Percentiles rank a stretch among this genome's conserved stretches.
phyloP scores from a whole-genome alignment of 2,329 filamentous ascomycete genomes.

The Phialophora verrucosa region DNA sequence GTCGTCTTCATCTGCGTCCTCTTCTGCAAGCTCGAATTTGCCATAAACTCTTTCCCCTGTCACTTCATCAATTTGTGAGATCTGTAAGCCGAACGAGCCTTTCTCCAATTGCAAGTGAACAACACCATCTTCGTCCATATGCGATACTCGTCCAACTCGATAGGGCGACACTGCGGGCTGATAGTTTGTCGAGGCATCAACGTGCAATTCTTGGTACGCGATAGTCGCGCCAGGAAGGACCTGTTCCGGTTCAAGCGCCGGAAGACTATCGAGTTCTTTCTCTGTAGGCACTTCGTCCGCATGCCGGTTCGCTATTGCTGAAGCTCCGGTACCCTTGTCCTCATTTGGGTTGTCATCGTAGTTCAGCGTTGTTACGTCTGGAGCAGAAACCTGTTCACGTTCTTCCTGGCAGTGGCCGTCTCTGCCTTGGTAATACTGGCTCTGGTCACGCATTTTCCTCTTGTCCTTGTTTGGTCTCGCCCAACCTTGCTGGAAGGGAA shows the following conservation, averaged over 20 bases:
- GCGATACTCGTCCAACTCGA: constrained; percentile 69
- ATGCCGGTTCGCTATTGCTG: constrained; percentile 22
- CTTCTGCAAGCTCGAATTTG: constrained; percentile 72
- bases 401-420: constrained; percentile 46
- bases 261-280: constrained; percentile 69
- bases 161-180: constrained; percentile 58
- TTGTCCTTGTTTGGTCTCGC: constrained; percentile 40
- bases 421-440: constrained; percentile 29
- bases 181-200: constrained; percentile 56
- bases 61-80: constrained; percentile 59
- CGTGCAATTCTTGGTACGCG: constrained; percentile 55
- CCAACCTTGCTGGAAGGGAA: constrained; percentile 90
- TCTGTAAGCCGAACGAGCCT: constrained; percentile 42
- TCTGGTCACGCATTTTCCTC: constrained; percentile 26
- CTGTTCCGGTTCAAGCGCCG: constrained; percentile 49
- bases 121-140: constrained; percentile 58
- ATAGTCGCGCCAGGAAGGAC: constrained; percentile 49
- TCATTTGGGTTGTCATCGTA: constrained; percentile 36
- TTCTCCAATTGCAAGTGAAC: constrained; percentile 71
- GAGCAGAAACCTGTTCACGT: constrained; percentile 48
- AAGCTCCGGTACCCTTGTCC: constrained; percentile 45
- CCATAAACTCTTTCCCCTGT: constrained; percentile 76
- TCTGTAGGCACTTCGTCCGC: constrained; percentile 41
- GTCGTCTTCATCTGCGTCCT: constrained; percentile 62
- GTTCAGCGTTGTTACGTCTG: constrained; percentile 23